These are phyloP conservation scores for Aspergillus novofumigatus DNA, from an alignment of 2,329 filamentous ascomycete species.

Conservation along the genomic window DNA sequence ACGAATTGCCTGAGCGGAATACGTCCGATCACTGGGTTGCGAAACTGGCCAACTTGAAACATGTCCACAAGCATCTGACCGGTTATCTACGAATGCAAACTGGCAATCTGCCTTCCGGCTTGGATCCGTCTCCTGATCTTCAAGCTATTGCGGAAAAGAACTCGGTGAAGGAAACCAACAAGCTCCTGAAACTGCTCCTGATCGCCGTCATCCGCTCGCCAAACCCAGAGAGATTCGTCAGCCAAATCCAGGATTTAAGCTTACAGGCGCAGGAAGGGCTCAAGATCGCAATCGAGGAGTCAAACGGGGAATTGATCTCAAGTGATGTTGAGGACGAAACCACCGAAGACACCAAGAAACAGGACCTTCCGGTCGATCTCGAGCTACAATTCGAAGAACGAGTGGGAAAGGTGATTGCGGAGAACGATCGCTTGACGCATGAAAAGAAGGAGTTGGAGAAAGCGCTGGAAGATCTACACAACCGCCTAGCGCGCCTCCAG, in stretches of 20 bases:
- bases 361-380: conserved; percentile 37
- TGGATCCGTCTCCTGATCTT: conserved; percentile 42
- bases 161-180: conserved; percentile 41
- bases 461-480: conserved; percentile 52
- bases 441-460: conserved; percentile 49
- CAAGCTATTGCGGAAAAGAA: conserved; percentile 44
- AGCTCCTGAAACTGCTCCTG: conserved; percentile 61
- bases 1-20: conserved; percentile 43
- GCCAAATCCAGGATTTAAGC: conserved; percentile 42
- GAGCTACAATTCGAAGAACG: conserved; percentile 48
- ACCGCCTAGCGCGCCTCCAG: conserved; percentile 54
- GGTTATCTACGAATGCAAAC: conserved; percentile 45
- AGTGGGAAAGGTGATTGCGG: conserved; percentile 45
- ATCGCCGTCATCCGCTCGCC: conserved; percentile 60
- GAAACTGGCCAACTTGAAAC: conserved; percentile 48
- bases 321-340: conserved; percentile 35
- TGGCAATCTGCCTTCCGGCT: conserved; percentile 40
- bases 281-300: conserved; percentile 46
- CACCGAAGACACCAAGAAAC: conserved; percentile 31
- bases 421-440: conserved; percentile 55
- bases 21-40: conserved; percentile 44
- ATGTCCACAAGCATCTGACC: conserved; percentile 44
- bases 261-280: conserved; percentile 43
- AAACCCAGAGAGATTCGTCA: conserved; percentile 53
- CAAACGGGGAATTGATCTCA: conserved; percentile 37